Base-by-base conservation (phyloP, 768 basidiomycete genomes). In the Mycena olivaceomarginata region DNA sequence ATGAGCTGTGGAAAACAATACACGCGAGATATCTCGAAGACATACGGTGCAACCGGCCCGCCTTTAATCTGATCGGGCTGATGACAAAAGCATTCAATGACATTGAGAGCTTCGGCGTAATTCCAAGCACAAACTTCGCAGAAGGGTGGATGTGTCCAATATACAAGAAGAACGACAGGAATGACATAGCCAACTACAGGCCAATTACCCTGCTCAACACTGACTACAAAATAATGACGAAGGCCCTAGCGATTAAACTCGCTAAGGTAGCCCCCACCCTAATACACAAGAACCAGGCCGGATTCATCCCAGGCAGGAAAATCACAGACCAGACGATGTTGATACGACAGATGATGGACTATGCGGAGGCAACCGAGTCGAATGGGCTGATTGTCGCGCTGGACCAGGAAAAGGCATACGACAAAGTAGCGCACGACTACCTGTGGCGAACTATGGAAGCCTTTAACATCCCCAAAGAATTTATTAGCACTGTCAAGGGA, bases 321-420 rank as follows among this genome's bases (percentile, higher is more conserved):
- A 83, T 86, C 1, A 71, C 77, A 0, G 74, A 85, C 69, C 82
- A 82, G 64, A 80, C 80, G 0, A 9, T 70, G 4, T 80, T 86
- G 0, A 62, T 82, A 0, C 46, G 80, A 10, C 25, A 63, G 0
- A 81, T 83, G 37, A 59, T 78, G 0, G 18, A 66, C 0, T 79
- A 80, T 5, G 79, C 68, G 0, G 70, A 80, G 40, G 1, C 53
- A 2, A 70, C 62, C 25, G 75, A 80, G 60, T 66, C 64, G n/a
- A 46, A 83, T 6, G 69, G 83, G 0, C 16, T 66, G 0, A 80
- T 83, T 0, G 2, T 83, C 0, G 77, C 80, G 0, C 73, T 82
- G 0, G 80, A 81, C 40, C 81, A 18, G 79, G 83, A 67, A 46
- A 25, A 25, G 25, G 25, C 25, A 25, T 25, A 25, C 25, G 25